Conservation (phyloP, 768 basidiomycete species). For the Dictyophora rubrovolvata region DNA sequence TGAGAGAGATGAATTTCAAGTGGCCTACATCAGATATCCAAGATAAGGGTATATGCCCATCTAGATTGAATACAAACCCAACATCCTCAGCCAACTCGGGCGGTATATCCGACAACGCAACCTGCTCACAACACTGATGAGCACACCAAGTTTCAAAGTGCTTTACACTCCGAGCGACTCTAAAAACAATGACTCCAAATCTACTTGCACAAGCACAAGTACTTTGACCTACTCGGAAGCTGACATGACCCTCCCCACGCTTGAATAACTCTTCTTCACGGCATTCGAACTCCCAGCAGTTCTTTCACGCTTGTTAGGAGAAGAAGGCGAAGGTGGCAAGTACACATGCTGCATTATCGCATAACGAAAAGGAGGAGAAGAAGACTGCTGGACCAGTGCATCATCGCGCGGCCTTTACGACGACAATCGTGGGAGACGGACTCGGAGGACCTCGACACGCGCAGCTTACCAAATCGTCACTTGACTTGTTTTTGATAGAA, state of each 20-base stretch:
- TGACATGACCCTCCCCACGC: slow-evolving; percentile 24
- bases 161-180: slow-evolving; percentile 38
- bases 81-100: slow-evolving; percentile 27
- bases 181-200: slow-evolving; percentile 13
- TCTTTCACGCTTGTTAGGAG: background rate
- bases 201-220: background rate
- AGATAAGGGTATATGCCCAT: slow-evolving; percentile 25
- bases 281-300: background rate
- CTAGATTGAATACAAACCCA: slow-evolving; percentile 28
- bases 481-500: background rate
- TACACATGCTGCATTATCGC: slow-evolving; percentile 1
- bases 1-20: background rate
- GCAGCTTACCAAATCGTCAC: slow-evolving; percentile 2
- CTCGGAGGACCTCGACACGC: background rate
- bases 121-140: slow-evolving; percentile 40
- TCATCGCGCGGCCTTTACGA: background rate
- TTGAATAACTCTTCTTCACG: background rate
- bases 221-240: slow-evolving; percentile 33
- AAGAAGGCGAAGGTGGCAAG: slow-evolving; percentile 6
- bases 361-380: background rate
- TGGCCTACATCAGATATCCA: slow-evolving; percentile 34
- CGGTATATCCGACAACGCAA: slow-evolving; percentile 36
- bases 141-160: slow-evolving; percentile 44
- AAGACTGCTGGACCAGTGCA: background rate
- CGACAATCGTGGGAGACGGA: background rate